Base-by-base conservation (phyloP, 148 eudicot species). In the Heliosperma pusillum region DNA sequence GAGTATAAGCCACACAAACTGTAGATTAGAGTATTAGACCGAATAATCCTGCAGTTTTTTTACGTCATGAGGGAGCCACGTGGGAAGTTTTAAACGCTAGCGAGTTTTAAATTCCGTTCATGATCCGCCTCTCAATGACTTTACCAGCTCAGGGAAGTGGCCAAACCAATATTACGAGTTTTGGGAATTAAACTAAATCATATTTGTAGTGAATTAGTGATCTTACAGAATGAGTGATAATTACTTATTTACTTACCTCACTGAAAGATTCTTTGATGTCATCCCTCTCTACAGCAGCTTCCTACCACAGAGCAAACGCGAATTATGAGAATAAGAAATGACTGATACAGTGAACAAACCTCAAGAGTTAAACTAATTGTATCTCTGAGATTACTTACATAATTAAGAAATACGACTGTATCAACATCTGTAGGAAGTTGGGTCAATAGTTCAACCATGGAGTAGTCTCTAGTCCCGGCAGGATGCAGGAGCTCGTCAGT, bases 401-500 rank as follows among this genome's bases (percentile, higher is more conserved):
- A 87, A 87, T 89, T 87, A 27, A 88, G 85, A 74, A 90, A 88
- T 66, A 86, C 73, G 62, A 85, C 87, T 81, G 85, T 80, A 71
- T 92, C 92, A 78, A 88, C 82, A 69, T 88, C 78, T 66, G 45
- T 4, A 56, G 95, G 91, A 76, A 92, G 77, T 53, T 86, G 78
- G 17, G 82, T 26, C 13, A 90, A 80, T 74, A 92, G 78, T 70
- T 86, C 80, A 60, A 81, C 79, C 59, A 88, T 69, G 62, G 95
- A 90, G 79, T 92, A 90, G 60, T 85, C 87, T 72, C 66, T 77
- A 62, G 88, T 81, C 19, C 95, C 97, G 12, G 85, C 92, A 73
- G 95, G 97, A 82, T 92, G 91, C 70, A 90, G 66, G 66, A 92
- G 87, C 85, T 92, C 95, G 71, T 92, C 97, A 21, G 95, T 92